These are phyloP conservation scores for Metschnikowia anglica DNA, from an alignment of 805 yeast species.

Conservation along the genomic window DNA sequence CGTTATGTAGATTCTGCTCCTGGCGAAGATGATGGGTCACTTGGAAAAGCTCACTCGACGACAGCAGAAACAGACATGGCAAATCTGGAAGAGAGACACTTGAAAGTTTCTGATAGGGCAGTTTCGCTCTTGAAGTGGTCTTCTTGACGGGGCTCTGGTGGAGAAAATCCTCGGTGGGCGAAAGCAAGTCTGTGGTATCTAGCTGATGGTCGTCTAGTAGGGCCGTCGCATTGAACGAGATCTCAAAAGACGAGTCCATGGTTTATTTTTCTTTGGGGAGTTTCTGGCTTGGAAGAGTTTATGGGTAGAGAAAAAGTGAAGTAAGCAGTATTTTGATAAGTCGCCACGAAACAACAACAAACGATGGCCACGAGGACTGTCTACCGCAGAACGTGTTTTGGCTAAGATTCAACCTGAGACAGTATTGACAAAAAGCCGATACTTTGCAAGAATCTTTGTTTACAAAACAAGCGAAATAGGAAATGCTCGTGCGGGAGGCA, in stretches of 20 bases:
- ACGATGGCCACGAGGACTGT: background rate
- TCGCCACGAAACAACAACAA: no score
- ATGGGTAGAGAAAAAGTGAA: no score
- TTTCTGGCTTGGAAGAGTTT: background rate
- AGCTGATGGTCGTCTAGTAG: conserved; percentile 21
- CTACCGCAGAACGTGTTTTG: background rate
- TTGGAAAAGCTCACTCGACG: conserved; percentile 34
- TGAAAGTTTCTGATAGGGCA: conserved; percentile 2
- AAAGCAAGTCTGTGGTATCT: conserved; percentile 15
- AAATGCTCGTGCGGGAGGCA: conserved; percentile 6
- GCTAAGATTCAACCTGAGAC: background rate
- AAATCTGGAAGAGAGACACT: conserved; percentile 19
- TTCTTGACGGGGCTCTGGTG: conserved; percentile 17
- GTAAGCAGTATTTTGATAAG: no score
- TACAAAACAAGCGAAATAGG: conserved; percentile 19
- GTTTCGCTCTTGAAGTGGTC: background rate
- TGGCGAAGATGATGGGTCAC: conserved; percentile 27
- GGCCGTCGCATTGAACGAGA: conserved; percentile 19
- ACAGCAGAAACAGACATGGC: conserved; percentile 15
- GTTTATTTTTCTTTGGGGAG: background rate
- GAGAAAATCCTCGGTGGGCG: conserved; percentile 8
- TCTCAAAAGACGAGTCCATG: conserved; percentile 19
- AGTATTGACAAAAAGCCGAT: background rate
- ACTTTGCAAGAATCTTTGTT: conserved; percentile 9
- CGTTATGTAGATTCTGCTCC: conserved; percentile 28